These are phyloP conservation scores for Blepharisma stoltei DNA, from an alignment of 73 alveolate species.

Conservation along the genomic window DNA sequence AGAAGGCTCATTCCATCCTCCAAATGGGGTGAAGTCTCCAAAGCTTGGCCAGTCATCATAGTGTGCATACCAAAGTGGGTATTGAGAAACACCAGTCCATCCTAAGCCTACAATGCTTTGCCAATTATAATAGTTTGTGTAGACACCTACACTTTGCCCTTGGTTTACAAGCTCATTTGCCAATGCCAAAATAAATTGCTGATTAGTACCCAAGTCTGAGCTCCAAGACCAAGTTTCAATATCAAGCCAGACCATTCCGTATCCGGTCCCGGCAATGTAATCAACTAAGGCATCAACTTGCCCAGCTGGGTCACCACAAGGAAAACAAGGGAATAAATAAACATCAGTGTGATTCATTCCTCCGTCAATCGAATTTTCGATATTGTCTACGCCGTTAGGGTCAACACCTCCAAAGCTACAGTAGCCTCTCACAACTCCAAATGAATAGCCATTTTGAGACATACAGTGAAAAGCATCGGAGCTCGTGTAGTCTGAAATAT, in stretches of 20 bases:
- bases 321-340: conserved; percentile 53
- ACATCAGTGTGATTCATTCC: conserved; percentile 57
- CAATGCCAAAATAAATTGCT: conserved; percentile 44
- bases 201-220: conserved; percentile 46
- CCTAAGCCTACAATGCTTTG: conserved; percentile 61
- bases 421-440: conserved; percentile 58
- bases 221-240: conserved; percentile 62
- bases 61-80: conserved; percentile 82
- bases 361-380: conserved; percentile 43
- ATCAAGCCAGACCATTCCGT: conserved; percentile 66
- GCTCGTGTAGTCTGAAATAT: no score
- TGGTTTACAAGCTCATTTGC: conserved; percentile 38
- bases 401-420: conserved; percentile 53
- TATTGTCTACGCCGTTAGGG: conserved; percentile 40
- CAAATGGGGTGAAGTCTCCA: conserved; percentile 56
- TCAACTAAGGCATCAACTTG: conserved; percentile 3
- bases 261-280: background rate
- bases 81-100: conserved; percentile 37
- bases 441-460: conserved; percentile 22
- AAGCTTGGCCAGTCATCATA: conserved; percentile 62
- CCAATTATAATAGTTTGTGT: conserved; percentile 60
- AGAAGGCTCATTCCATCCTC: conserved; percentile 68
- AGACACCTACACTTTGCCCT: conserved; percentile 63
- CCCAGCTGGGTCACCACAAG: background rate
- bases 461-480: no score